Conservation (phyloP, 75 land plant genomes). For the Cryptomeria japonica region DNA sequence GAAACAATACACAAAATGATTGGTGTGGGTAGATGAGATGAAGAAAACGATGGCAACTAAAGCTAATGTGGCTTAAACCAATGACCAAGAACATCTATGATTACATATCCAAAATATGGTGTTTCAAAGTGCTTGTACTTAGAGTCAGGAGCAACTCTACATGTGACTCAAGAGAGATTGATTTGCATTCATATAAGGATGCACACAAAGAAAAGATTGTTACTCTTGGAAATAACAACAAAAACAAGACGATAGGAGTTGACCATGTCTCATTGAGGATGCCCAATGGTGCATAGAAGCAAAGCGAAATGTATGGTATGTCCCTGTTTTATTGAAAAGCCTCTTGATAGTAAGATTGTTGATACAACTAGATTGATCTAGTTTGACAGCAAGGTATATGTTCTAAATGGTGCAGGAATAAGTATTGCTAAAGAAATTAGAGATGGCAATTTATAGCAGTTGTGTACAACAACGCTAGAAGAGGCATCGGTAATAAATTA, state of each 20-base stretch:
- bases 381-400: neutral
- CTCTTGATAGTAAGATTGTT: no score
- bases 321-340: neutral
- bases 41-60: no score
- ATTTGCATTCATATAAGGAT: neutral
- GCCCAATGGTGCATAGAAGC: neutral
- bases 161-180: neutral
- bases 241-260: neutral
- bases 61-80: neutral
- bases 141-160: neutral
- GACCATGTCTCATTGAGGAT: neutral
- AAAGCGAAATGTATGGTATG: neutral
- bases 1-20: neutral
- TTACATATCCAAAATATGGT: no score
- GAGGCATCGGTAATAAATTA: no score
- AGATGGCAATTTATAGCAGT: neutral
- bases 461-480: neutral
- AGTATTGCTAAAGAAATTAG: neutral
- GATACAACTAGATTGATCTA: neutral
- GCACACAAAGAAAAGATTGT: neutral
- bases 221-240: neutral
- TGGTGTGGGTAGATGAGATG: neutral
- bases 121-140: neutral
- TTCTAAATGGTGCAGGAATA: neutral
- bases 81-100: no score